Base-by-base conservation (phyloP, 2,329 filamentous ascomycete species). In the Pseudogymnoascus sp. region DNA sequence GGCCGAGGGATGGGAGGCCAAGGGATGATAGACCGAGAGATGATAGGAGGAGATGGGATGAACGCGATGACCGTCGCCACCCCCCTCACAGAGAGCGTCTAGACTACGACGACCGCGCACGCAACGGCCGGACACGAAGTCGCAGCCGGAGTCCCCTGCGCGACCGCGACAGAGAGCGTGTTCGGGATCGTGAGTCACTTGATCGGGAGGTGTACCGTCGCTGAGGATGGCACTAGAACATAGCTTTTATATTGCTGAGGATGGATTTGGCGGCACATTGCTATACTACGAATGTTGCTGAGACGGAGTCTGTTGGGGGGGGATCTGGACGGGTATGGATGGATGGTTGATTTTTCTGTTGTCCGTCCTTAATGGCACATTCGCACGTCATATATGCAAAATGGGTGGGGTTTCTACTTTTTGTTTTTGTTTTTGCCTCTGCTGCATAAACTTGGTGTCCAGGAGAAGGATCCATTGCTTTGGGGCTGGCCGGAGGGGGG, bases 61-160 rank as follows among this genome's bases (percentile, higher is more conserved):
- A 75, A 61, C 68, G 75, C 53, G 75, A 78, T 61, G 75, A 78
- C 35, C 69, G 75, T 63, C 68, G 73, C 50, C 73, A 75, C 57
- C 75, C 77, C 17, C 72, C 78, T 70, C 78, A 79, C 44, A 64
- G 67, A 42, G 69, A 69, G 33, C 71, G 74, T 35, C 69, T 74
- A 15, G 74, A 74, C 28, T 70, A 73, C 63, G 74, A 75, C 57
- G 69, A 74, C 21, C 69, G 73, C 35, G 70, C 67, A 33, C 70
- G 67, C 33, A 72, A 70, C 10, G 75, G 65, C 42, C 68, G 63
- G n/a, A 78, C 77, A 63, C 72, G 74, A 66, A 79, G 78, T 15
- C 73, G 77, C 17, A 80, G 78, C 65, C 74, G 79, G 26, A 82
- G 79, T 35, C 79, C 76, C 23, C 66, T 71, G 26, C 64, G 75